These are phyloP conservation scores for Trametes villosa DNA, from an alignment of 768 basidiomycete species.

Conservation along the genomic window DNA sequence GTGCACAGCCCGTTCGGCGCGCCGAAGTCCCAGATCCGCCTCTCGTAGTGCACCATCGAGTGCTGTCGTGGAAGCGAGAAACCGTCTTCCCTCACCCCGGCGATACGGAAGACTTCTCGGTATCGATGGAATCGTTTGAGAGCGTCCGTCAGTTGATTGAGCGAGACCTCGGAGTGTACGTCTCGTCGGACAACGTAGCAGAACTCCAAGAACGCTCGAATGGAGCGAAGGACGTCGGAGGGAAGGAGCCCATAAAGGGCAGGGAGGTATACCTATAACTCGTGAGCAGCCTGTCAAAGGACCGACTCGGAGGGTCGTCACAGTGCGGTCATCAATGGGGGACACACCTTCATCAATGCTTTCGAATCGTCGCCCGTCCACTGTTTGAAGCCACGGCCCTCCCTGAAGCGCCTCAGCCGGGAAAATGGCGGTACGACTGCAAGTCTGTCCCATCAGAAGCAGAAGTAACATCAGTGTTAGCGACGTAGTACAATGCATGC, in stretches of 20 bases:
- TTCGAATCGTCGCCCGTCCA: conserved; percentile 31
- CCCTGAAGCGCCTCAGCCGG: conserved; percentile 20
- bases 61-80: background rate
- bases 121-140: background rate
- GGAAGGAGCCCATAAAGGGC: background rate
- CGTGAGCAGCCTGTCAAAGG: no score
- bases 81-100: background rate
- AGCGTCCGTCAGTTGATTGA: no score
- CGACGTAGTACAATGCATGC: no score
- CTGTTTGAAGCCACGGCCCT: conserved; percentile 27
- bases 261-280: conserved; percentile 25
- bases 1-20: conserved; percentile 31
- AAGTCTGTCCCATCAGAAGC: conserved; percentile 14
- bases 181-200: conserved; percentile 22
- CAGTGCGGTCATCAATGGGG: no score
- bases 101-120: background rate
- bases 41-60: conserved; percentile 2
- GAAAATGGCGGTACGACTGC: conserved; percentile 20
- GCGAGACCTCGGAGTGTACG: conserved; percentile 14
- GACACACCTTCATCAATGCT: conserved; percentile 30
- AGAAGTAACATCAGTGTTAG: no score
- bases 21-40: conserved; percentile 24
- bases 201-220: conserved; percentile 26
- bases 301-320: no score
- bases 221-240: conserved; percentile 2